A percentile compares a stretch with the other conserved stretches of the same genome.
Evolutionary conservation across 441 rosid genomes (phyloP).

Genomic region (Viola pubescens): DNA sequence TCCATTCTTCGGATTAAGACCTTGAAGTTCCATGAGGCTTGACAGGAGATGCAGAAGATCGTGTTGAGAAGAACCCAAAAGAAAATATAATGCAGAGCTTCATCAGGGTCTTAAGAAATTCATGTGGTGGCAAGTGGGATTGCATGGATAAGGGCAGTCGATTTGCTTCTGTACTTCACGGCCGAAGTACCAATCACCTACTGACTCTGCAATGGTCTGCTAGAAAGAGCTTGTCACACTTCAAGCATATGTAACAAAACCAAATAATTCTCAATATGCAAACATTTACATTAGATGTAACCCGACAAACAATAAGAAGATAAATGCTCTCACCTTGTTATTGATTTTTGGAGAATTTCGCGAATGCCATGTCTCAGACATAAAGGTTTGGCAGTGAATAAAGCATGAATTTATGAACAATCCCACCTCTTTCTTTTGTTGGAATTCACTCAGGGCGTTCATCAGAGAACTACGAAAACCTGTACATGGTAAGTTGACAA

Average conservation of each 20-base stretch:
- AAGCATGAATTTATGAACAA: slow-evolving; percentile 81
- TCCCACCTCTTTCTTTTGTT: slow-evolving; percentile 41
- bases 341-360: slow-evolving; percentile 55
- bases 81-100: background rate
- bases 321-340: slow-evolving; percentile 39
- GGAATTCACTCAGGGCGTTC: slow-evolving; percentile 41
- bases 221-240: slow-evolving; percentile 10
- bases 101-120: slow-evolving; percentile 31
- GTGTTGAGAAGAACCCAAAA: background rate
- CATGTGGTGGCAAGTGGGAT: slow-evolving; percentile 76
- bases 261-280: background rate
- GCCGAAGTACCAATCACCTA: slow-evolving; percentile 84
- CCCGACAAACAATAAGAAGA: background rate
- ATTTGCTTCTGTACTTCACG: slow-evolving; percentile 48
- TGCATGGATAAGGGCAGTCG: slow-evolving; percentile 89
- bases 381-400: slow-evolving; percentile 67
- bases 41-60: background rate
- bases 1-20: background rate
- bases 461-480: slow-evolving; percentile 68
- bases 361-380: slow-evolving; percentile 67
- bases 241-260: background rate
- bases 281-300: background rate
- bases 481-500: slow-evolving; percentile 17
- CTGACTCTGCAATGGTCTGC: slow-evolving; percentile 85
- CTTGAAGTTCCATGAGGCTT: background rate